Percentiles rank a stretch among this genome's conserved stretches.
Conservation (phyloP, 2,329 filamentous ascomycete species). For the Verticillium longisporum region DNA sequence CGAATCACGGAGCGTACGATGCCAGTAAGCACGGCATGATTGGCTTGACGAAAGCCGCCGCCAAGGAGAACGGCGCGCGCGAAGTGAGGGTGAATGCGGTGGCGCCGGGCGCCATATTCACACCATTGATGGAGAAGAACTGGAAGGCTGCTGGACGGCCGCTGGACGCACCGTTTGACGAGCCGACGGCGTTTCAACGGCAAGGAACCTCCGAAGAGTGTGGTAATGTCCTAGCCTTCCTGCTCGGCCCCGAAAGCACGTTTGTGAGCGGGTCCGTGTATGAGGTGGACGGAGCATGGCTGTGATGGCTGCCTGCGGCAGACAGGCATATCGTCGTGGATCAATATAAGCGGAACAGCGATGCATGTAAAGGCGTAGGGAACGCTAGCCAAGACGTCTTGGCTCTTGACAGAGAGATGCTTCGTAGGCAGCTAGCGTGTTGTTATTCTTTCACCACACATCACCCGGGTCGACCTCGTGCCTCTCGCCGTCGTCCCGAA, state of each 20-base stretch:
- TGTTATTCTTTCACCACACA: conserved; percentile 58
- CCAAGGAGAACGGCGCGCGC: conserved; percentile 31
- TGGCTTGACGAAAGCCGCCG: conserved; percentile 27
- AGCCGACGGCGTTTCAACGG: conserved; percentile 32
- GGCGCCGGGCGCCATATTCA: conserved; percentile 39
- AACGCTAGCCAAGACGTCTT: not conserved
- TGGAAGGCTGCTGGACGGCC: conserved; percentile 25
- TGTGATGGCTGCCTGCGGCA: conserved; percentile 14
- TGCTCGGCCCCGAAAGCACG: conserved; percentile 37
- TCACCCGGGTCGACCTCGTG: conserved; percentile 74
- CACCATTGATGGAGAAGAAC: conserved; percentile 37
- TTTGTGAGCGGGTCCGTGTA: conserved; percentile 40
- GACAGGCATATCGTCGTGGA: not conserved
- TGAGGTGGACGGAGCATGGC: conserved; percentile 37
- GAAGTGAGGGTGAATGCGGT: conserved; percentile 40
- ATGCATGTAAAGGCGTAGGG: not conserved
- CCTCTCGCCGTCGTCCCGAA: conserved; percentile 73
- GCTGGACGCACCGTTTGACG: conserved; percentile 31
- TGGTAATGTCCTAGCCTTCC: conserved; percentile 37
- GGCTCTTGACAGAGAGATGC: not conserved
- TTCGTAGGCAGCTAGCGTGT: not conserved
- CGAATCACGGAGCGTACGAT: conserved; percentile 27
- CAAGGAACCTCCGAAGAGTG: conserved; percentile 40
- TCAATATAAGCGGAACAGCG: not conserved
- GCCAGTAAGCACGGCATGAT: conserved; percentile 31